Evolutionary conservation across 2,329 filamentous ascomycete genomes (phyloP), one percentile per base, ranked within the genome.

Genomic region (Dactylellina parvicollis): DNA sequence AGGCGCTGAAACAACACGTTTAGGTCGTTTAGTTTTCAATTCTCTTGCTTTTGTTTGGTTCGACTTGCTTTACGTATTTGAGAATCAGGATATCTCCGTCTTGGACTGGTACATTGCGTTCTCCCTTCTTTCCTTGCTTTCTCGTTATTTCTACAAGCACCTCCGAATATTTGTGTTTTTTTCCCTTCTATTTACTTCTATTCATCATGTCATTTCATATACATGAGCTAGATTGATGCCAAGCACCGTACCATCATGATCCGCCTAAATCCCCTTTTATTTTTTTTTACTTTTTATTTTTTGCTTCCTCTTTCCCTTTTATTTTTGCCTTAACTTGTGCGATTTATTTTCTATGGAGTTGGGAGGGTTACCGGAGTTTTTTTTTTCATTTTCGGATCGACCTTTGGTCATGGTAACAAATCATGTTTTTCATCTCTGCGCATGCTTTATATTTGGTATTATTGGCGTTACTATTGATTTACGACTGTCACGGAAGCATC

Each of bases 1-100:
- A 83, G 46, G 81, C 82, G 78, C 85, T 87, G 30, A 75, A 71
- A 22, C 72, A 70, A 16, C 38, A 76, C 44, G 40, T 76, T 44
- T 62, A 65, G 55, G 46, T 22, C 5, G n/a, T 24, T 9, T 16
- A 32, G 12, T 22, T 49, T 7, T 40, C 16, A 40, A 3, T 22
- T n/a, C 49, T 32, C 22, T 20, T 32, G n/a, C 16, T 24, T 50
- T 44, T 30, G 22, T 42, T 40, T 32, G 4, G 28, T 14, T 50
- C 26, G 10, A 7, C 32, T 46, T 16, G 9, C 22, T 18, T 34
- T 38, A 38, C 24, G 52, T n/a, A n/a, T 64, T 30, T 47, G 22
- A 20, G 30, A 42, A 30, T 64, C 16, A 12, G 30, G 32, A 10
- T 34, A 30, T n/a, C n/a, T n/a, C n/a, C n/a, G n/a, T n/a, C n/a